A percentile compares a stretch with the other conserved stretches of the same genome.
phyloP scores from a whole-genome alignment of 768 basidiomycete genomes.

The Kwoniella shandongensis region DNA sequence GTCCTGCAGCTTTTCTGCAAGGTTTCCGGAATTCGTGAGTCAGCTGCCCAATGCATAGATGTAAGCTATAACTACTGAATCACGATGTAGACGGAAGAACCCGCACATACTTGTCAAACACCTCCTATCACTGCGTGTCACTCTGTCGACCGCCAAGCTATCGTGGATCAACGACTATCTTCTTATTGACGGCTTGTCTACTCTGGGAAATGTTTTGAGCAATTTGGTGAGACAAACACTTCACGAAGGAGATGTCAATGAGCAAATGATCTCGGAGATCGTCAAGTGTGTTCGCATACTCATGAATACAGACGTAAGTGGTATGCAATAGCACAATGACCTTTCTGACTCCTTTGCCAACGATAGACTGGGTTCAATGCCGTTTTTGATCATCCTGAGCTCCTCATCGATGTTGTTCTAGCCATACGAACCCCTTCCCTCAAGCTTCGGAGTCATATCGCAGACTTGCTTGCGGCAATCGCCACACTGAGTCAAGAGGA shows the following conservation, averaged over 20 bases:
- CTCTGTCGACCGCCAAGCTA: constrained; percentile 77
- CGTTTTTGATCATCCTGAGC: constrained; percentile 64
- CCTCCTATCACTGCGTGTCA: constrained; percentile 77
- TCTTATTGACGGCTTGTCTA: constrained; percentile 66
- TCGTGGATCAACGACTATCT: constrained; percentile 78
- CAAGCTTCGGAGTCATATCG: constrained; percentile 68
- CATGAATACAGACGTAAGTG: constrained; percentile 76
- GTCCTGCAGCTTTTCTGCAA: constrained; percentile 34
- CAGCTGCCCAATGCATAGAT: not conserved
- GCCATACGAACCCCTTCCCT: constrained; percentile 66
- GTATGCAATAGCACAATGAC: constrained; percentile 4
- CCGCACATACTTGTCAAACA: constrained; percentile 74
- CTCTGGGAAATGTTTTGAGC: constrained; percentile 56
- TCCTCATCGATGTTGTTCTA: constrained; percentile 72
- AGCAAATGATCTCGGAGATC: constrained; percentile 67
- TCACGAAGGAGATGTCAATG: constrained; percentile 62
- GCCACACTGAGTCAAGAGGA: constrained; percentile 70
- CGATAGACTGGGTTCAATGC: constrained; percentile 68
- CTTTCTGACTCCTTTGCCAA: not conserved
- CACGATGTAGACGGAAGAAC: constrained; percentile 47
- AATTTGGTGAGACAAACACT: constrained; percentile 58
- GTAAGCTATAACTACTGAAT: not conserved
- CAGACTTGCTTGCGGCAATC: constrained; percentile 79
- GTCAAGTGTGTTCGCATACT: constrained; percentile 78
- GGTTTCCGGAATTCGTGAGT: constrained; percentile 22